Base-by-base conservation (phyloP, 2,329 filamentous ascomycete species). In the Chrysoporthe deuterocubensis region DNA sequence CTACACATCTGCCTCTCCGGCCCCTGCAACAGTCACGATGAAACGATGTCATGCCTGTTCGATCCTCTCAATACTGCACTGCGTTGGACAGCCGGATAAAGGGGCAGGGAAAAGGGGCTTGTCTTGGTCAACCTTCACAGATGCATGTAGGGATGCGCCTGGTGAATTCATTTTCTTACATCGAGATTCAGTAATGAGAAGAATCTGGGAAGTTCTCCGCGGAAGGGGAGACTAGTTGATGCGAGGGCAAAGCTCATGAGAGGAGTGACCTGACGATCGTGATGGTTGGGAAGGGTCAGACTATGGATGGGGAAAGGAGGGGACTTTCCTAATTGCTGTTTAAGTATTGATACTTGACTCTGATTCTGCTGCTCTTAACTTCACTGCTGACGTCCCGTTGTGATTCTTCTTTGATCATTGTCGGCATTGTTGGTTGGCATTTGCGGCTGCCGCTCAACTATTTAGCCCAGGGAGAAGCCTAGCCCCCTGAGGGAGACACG, bases 161-260 rank as follows among this genome's bases (percentile, higher is more conserved):
- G 52, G 65, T n/a, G 46, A 48, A 62, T 40, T 34, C 37, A 56
- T 57, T 61, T 69, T 59, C 43, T 46, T 67, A 67, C 52, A 69
- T 64, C 62, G 43, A 63, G 68, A 21, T 18, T 67, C 62, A 65
- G 62, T 65, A 65, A 65, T 58, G 18, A 59, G 46, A 62, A n/a
- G 46, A 37, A 32, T 13, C 46, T n/a, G 14, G 37, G 8, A 50
- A 64, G 42, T 42, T 48, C 57, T 62, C 58, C 46, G 43, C 43
- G 14, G 43, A 3, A 48, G 18, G 42, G 65, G 44, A 58, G n/a
- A 42, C 40, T 44, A 60, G 42, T 65, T 57, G 48, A 65, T 60
- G 50, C 37, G n/a, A 62, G 68, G 62, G 58, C 58, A 56, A 46
- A 34, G 44, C 60, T 63, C 50, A 48, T 48, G 42, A 46, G 43